These are phyloP conservation scores for Clonostachys chloroleuca DNA, from an alignment of 2,329 filamentous ascomycete species.

Conservation along the genomic window DNA sequence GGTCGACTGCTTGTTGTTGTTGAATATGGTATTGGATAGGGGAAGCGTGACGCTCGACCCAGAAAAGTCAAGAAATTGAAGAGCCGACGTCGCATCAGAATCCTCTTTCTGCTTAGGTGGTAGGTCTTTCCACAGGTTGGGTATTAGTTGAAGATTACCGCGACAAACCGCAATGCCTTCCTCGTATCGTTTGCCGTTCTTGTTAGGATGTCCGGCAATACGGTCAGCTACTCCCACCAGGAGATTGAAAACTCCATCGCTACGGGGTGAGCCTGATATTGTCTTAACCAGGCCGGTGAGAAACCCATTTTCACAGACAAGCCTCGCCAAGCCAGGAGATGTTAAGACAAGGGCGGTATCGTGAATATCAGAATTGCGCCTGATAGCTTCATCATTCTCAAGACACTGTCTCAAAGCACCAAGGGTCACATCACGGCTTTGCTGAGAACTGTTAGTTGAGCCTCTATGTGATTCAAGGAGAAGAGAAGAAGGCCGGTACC, in stretches of 20 bases:
- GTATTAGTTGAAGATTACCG: constrained; percentile 25
- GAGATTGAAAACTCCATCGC: background rate
- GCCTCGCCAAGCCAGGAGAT: constrained; percentile 41
- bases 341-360: constrained; percentile 44
- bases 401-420: too few relatives aligned
- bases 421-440: too few relatives aligned
- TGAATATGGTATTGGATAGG: constrained; percentile 74
- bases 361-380: constrained; percentile 16
- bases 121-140: constrained; percentile 34
- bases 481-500: too few relatives aligned
- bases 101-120: constrained; percentile 17
- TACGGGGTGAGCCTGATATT: background rate
- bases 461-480: too few relatives aligned
- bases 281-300: constrained; percentile 28
- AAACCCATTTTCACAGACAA: constrained; percentile 38
- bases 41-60: constrained; percentile 48
- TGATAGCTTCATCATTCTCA: too few relatives aligned
- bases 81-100: constrained; percentile 27
- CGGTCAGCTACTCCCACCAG: too few relatives aligned
- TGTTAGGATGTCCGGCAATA: too few relatives aligned
- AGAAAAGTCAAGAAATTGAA: constrained; percentile 28
- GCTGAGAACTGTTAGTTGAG: too few relatives aligned
- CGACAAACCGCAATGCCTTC: too few relatives aligned
- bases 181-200: too few relatives aligned
- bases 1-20: constrained; percentile 60